Evolutionary conservation across 2,329 filamentous ascomycete species (phyloP), one percentile per base, ranked within the genome.

Genomic region (Westerdykella aurantiaca): DNA sequence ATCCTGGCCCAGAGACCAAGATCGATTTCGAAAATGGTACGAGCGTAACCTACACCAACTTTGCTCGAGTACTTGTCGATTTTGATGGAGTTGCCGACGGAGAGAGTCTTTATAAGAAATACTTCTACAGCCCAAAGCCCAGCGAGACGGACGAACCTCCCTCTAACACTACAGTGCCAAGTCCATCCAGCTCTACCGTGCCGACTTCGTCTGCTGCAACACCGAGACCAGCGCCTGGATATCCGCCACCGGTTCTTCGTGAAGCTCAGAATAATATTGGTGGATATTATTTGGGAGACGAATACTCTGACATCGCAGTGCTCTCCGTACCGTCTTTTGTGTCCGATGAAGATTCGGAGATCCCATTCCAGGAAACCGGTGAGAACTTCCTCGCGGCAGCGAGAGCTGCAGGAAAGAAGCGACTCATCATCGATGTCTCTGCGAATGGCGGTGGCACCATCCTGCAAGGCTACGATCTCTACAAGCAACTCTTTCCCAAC

Each of bases 391-490:
- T 75, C 37, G 58, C 67, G 9, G 60, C 62, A 12, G 71, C 71
- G 31, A 69, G 70, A 44, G 67, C 69, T 9, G 71, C 69, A 1
- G 75, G 74, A 44, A 82, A 80, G 65, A 80, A 72, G 37, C 80
- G 79, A 59, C 72, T 83, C 0, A 74, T 83, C 10, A 67, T 84
- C 23, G 80, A 83, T 50, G 63, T 83, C 5, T 73, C 72, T 3
- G 72, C 71, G 38, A 83, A 83, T 51, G 75, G 73, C 2, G 81
- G 81, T 34, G 80, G 81, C 18, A 73, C 71, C 12, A 76, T 83
- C 37, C 58, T 80, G 6, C 72, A 77, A n/a, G 80, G 77, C 13
- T 81, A 80, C 50, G 80, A 82, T 55, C 69, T 84, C 21, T 82
- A 83, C 66, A 76, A 77, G 42, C 63, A 74, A 58, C 67, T 81